These are phyloP conservation scores for Aspergillus cejpii DNA, from an alignment of 2,329 filamentous ascomycete genomes.

Conservation along the genomic window DNA sequence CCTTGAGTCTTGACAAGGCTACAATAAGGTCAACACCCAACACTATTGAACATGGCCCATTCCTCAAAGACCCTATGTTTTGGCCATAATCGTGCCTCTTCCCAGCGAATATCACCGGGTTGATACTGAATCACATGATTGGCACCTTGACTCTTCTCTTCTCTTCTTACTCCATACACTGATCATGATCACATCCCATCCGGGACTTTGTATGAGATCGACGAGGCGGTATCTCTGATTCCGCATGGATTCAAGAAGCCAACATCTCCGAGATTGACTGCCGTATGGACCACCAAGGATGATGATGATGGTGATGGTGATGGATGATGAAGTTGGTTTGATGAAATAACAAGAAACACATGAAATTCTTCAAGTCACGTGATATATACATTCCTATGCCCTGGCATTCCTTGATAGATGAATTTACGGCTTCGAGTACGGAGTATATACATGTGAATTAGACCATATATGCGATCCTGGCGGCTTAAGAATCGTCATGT, in stretches of 20 bases:
- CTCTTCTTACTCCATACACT: conserved; percentile 39
- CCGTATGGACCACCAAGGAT: neutral
- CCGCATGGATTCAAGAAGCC: neutral
- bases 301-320: neutral
- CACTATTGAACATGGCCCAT: too few species aligned
- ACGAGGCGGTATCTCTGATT: conserved; percentile 32
- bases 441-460: conserved; percentile 1
- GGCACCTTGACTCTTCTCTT: conserved; percentile 38
- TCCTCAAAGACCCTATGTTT: conserved; percentile 22
- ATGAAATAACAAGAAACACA: neutral
- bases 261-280: neutral
- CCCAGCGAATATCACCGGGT: conserved; percentile 20
- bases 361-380: neutral
- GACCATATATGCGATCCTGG: too few species aligned
- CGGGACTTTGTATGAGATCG: conserved; percentile 41
- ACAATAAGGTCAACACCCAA: neutral
- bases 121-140: neutral
- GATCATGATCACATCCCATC: conserved; percentile 36
- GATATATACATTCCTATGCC: neutral
- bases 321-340: neutral
- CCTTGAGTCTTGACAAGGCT: neutral
- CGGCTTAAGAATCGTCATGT: too few species aligned
- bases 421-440: too few species aligned
- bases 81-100: conserved; percentile 27
- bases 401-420: too few species aligned